Evolutionary conservation across 441 rosid genomes (phyloP).

Genomic region (Flueggea neowawraea): DNA sequence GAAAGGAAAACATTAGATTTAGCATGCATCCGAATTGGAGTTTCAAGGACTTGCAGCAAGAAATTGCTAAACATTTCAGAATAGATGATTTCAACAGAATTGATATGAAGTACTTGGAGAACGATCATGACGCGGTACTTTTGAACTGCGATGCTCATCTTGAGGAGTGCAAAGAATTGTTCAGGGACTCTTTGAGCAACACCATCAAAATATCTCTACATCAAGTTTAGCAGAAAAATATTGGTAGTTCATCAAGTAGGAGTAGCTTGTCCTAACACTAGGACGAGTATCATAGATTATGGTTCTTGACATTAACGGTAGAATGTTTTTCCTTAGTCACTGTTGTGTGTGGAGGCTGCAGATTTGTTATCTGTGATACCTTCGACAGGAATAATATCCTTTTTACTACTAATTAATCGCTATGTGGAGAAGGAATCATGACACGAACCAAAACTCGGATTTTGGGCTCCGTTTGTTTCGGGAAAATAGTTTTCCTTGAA

Average conservation of each 20-base stretch:
- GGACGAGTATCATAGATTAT: background rate
- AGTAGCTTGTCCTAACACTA: constrained; percentile 16
- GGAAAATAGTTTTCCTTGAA: too few species aligned
- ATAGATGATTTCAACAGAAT: constrained; percentile 46
- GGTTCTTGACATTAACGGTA: background rate
- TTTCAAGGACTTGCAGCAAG: constrained; percentile 28
- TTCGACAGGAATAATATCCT: too few species aligned
- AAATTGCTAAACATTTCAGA: constrained; percentile 44
- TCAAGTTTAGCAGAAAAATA: constrained; percentile 16
- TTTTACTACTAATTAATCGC: too few species aligned
- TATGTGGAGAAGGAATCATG: too few species aligned
- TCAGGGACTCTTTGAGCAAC: constrained; percentile 42
- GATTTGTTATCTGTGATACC: too few species aligned
- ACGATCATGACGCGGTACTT: constrained; percentile 75
- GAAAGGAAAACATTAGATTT: constrained; percentile 30
- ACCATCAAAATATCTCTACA: constrained; percentile 59
- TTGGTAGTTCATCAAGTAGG: constrained; percentile 34
- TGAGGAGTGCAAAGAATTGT: constrained; percentile 76
- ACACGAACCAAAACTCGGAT: too few species aligned
- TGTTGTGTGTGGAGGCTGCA: too few species aligned
- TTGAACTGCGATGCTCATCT: constrained; percentile 90
- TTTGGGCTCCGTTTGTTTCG: too few species aligned
- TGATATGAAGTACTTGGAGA: constrained; percentile 73
- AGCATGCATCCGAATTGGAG: constrained; percentile 31
- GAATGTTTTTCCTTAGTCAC: too few species aligned